These are phyloP conservation scores for Glycine tomentella DNA, from an alignment of 306 rosid genomes.

Conservation along the genomic window DNA sequence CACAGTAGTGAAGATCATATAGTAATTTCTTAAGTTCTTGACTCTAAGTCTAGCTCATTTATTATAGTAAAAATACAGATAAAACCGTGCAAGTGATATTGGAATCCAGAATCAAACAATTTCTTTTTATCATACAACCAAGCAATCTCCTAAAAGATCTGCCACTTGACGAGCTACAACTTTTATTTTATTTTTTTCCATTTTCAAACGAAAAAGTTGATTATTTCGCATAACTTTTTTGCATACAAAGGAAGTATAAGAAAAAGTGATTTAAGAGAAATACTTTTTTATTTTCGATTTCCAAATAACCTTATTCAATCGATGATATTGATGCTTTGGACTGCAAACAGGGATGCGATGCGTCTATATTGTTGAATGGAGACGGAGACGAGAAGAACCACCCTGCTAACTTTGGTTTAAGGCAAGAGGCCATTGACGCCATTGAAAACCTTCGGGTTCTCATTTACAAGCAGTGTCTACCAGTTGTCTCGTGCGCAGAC, in stretches of 20 bases:
- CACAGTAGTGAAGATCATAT: no score
- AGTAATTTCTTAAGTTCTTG: no score
- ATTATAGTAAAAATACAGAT: no score
- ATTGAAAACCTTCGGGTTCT: conserved; percentile 55
- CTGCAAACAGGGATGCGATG: conserved; percentile 67
- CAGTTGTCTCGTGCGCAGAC: conserved; percentile 64
- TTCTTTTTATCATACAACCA: not conserved
- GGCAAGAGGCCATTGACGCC: conserved; percentile 50
- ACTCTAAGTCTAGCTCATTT: no score
- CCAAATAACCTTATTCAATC: not conserved
- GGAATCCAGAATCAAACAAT: not conserved
- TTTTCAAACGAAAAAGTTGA: not conserved
- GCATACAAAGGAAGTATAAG: no score
- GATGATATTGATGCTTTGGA: not conserved
- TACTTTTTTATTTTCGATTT: no score
- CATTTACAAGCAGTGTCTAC: conserved; percentile 51
- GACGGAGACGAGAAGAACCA: conserved; percentile 52
- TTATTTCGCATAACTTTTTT: not conserved
- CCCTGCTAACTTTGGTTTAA: conserved; percentile 51
- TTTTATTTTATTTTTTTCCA: not conserved
- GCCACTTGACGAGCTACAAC: not conserved
- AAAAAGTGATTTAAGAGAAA: no score
- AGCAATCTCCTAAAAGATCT: not conserved
- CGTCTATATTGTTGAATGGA: conserved; percentile 55
- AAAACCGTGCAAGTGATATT: no score